A percentile compares a stretch with the other conserved stretches of the same genome.
These are phyloP conservation scores for Scedosporium minutisporum DNA, from an alignment of 2,329 filamentous ascomycete genomes.

Conservation along the genomic window DNA sequence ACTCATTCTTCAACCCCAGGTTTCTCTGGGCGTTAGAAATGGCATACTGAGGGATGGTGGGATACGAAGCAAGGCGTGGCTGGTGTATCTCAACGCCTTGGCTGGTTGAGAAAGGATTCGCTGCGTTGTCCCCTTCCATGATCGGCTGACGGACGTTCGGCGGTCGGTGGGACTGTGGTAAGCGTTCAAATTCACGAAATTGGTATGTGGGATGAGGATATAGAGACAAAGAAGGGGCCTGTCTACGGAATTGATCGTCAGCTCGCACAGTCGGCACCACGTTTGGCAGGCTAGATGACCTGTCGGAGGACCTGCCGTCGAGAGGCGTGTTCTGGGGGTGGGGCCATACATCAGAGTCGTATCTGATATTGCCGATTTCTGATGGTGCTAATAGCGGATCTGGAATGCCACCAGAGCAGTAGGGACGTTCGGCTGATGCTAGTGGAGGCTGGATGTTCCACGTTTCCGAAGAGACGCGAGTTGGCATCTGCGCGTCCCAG, in stretches of 20 bases:
- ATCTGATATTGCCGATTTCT: not conserved
- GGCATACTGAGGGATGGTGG: too few species aligned
- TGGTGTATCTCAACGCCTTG: too few species aligned
- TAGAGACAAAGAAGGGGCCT: too few species aligned
- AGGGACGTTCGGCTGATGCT: not conserved
- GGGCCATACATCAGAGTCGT: not conserved
- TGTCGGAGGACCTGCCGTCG: not conserved
- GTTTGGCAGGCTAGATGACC: not conserved
- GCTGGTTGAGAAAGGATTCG: too few species aligned
- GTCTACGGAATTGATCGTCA: too few species aligned
- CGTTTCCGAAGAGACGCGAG: not conserved
- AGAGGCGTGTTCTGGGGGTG: not conserved
- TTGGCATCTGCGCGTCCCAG: not conserved
- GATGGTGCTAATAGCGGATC: not conserved
- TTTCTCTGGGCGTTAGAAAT: not conserved
- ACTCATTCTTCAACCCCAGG: not conserved
- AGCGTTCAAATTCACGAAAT: too few species aligned
- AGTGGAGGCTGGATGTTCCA: not conserved
- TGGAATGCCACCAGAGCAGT: not conserved
- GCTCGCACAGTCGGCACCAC: too few species aligned
- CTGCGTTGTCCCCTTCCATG: too few species aligned
- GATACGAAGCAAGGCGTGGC: too few species aligned
- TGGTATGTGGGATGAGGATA: too few species aligned
- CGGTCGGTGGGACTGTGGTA: too few species aligned
- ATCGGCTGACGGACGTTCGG: too few species aligned